Evolutionary conservation across 768 basidiomycete species (phyloP).

Genomic region (Rhizopogon rudus): DNA sequence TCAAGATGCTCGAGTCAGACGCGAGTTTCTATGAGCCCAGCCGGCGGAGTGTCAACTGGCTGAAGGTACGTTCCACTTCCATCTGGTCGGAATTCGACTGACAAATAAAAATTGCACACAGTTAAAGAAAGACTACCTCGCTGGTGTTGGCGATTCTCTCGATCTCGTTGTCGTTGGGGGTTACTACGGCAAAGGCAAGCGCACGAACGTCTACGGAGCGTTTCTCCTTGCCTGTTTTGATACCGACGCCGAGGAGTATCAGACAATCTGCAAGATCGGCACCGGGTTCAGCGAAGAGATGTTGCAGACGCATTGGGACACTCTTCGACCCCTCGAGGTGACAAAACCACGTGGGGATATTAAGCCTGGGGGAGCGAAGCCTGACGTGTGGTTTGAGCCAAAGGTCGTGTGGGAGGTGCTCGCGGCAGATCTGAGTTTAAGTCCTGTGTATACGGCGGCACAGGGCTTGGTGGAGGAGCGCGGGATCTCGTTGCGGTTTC

Average conservation of each 20-base stretch:
- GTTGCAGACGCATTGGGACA: conserved; percentile 74
- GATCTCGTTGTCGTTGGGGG: conserved; percentile 97
- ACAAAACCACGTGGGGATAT: conserved; percentile 73
- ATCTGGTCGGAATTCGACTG: neutral
- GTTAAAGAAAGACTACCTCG: conserved; percentile 98
- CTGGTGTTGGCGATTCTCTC: conserved; percentile 94
- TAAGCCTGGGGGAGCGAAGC: conserved; percentile 89
- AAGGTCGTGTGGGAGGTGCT: conserved; percentile 98
- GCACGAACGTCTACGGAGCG: conserved; percentile 95
- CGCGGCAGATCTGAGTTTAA: conserved; percentile 93
- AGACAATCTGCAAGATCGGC: conserved; percentile 98
- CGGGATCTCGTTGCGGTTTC: conserved; percentile 95
- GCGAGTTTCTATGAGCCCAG: conserved; percentile 96
- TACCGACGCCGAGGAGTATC: conserved; percentile 87
- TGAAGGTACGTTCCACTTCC: conserved; percentile 62
- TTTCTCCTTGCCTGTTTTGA: conserved; percentile 98
- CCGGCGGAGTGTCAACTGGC: conserved; percentile 93
- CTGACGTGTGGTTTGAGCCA: conserved; percentile 98
- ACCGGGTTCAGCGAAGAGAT: conserved; percentile 96
- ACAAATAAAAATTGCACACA: conserved; percentile 25
- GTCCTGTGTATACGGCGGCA: conserved; percentile 94
- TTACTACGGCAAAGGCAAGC: conserved; percentile 97
- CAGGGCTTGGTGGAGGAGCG: conserved; percentile 86
- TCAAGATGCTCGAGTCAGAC: conserved; percentile 94
- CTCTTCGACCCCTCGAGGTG: conserved; percentile 73